A percentile compares a stretch with the other conserved stretches of the same genome.
phyloP scores from a whole-genome alignment of 768 basidiomycete species.

The Tylopilus felleus region DNA sequence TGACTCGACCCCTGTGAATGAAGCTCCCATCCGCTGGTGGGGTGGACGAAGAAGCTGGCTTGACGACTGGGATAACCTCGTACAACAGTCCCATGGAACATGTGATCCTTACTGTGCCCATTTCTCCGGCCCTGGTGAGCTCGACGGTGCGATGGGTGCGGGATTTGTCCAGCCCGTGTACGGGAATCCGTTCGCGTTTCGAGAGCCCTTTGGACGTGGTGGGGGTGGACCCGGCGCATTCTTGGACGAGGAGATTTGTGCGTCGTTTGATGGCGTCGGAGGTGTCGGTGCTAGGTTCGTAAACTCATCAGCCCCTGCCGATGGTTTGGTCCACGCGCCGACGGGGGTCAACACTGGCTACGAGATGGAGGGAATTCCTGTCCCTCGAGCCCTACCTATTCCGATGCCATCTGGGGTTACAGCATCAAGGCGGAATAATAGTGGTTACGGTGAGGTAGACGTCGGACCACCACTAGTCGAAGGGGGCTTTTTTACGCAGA shows the following conservation, averaged over 20 bases:
- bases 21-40: constrained; percentile 18
- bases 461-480: neutral
- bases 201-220: constrained; percentile 4
- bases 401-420: neutral
- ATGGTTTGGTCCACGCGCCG: neutral
- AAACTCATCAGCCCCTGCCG: neutral
- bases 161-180: neutral
- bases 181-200: neutral
- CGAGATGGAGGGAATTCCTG: constrained; percentile 2
- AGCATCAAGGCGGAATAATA: neutral
- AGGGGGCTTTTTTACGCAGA: neutral
- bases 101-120: neutral
- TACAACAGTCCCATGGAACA: neutral
- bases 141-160: neutral
- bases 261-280: constrained; percentile 10
- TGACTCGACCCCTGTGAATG: neutral
- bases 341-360: neutral
- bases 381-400: constrained; percentile 5
- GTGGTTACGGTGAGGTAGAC: neutral
- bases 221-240: constrained; percentile 6
- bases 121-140: neutral
- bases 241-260: constrained; percentile 21
- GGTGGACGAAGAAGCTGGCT: constrained; percentile 4
- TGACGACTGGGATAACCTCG: neutral
- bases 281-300: neutral